A percentile compares a stretch with the other conserved stretches of the same genome.
These are phyloP conservation scores for Stachybotrys chartarum DNA, from an alignment of 2,329 filamentous ascomycete species.

Conservation along the genomic window DNA sequence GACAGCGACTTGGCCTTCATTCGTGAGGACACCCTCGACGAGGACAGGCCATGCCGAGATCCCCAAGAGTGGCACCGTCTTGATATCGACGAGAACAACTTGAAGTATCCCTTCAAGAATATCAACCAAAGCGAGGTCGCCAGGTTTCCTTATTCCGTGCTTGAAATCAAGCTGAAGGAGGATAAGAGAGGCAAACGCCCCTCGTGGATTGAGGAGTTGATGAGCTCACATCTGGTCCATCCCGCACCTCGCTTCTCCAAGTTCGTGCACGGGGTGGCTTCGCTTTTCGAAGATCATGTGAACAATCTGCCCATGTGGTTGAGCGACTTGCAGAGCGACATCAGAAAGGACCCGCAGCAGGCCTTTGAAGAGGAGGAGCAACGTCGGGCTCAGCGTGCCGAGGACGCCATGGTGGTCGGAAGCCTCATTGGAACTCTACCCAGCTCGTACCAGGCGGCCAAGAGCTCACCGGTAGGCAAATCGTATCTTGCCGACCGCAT, in stretches of 20 bases:
- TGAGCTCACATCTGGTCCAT: conserved; percentile 87
- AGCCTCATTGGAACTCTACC: conserved; percentile 65
- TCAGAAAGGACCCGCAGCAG: conserved; percentile 82
- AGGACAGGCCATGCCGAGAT: conserved; percentile 79
- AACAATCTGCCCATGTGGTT: conserved; percentile 97
- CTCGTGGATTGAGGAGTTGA: conserved; percentile 86
- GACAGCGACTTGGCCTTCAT: conserved; percentile 92
- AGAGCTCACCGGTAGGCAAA: conserved; percentile 61
- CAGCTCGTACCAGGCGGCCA: conserved; percentile 47
- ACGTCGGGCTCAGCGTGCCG: conserved; percentile 69
- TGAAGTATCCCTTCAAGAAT: conserved; percentile 80
- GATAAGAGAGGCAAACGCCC: conserved; percentile 60
- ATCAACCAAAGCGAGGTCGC: conserved; percentile 89
- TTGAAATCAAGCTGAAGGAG: conserved; percentile 86
- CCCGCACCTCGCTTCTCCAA: conserved; percentile 89
- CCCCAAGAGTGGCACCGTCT: conserved; percentile 83
- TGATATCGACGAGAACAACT: conserved; percentile 76
- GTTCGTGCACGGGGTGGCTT: conserved; percentile 88
- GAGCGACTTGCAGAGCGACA: conserved; percentile 83
- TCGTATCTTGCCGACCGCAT: conserved; percentile 55
- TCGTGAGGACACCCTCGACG: conserved; percentile 67
- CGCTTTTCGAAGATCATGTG: conserved; percentile 90
- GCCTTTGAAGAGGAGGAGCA: conserved; percentile 91
- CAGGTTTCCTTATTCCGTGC: conserved; percentile 80
- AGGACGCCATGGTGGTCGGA: conserved; percentile 84